Conservation (phyloP, 2,329 filamentous ascomycete genomes). For the Exophiala viscosa region DNA sequence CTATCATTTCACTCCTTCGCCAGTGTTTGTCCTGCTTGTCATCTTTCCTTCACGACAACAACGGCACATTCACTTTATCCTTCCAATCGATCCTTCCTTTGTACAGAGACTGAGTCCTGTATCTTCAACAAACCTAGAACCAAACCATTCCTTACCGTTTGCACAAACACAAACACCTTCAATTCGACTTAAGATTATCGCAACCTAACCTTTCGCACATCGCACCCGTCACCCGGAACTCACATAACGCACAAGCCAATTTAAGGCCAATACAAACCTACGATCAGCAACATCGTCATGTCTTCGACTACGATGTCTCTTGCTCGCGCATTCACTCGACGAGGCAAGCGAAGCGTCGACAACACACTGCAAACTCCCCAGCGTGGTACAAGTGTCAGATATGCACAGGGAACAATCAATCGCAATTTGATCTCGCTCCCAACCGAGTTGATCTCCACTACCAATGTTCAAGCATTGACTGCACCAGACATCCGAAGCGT, state of each 20-base stretch:
- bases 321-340: slow-evolving; percentile 47
- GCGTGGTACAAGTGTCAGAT: slow-evolving; percentile 44
- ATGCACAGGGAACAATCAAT: slow-evolving; percentile 44
- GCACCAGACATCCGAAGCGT: slow-evolving; percentile 69
- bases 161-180: neutral
- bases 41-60: slow-evolving; percentile 15
- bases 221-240: slow-evolving; percentile 1
- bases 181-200: neutral
- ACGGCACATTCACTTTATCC: slow-evolving; percentile 1
- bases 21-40: slow-evolving; percentile 9
- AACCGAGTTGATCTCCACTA: slow-evolving; percentile 83
- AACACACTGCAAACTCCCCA: slow-evolving; percentile 38
- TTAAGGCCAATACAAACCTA: neutral
- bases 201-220: neutral
- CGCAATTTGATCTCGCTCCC: slow-evolving; percentile 71
- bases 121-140: neutral
- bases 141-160: slow-evolving; percentile 5
- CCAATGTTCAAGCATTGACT: slow-evolving; percentile 93
- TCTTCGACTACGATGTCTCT: slow-evolving; percentile 32
- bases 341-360: slow-evolving; percentile 45
- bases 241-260: slow-evolving; percentile 7
- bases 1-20: slow-evolving; percentile 17
- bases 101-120: slow-evolving; percentile 22
- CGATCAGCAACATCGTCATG: neutral
- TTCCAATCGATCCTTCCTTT: slow-evolving; percentile 6